Base-by-base conservation (phyloP, 306 rosid genomes). In the Inga oerstediana region DNA sequence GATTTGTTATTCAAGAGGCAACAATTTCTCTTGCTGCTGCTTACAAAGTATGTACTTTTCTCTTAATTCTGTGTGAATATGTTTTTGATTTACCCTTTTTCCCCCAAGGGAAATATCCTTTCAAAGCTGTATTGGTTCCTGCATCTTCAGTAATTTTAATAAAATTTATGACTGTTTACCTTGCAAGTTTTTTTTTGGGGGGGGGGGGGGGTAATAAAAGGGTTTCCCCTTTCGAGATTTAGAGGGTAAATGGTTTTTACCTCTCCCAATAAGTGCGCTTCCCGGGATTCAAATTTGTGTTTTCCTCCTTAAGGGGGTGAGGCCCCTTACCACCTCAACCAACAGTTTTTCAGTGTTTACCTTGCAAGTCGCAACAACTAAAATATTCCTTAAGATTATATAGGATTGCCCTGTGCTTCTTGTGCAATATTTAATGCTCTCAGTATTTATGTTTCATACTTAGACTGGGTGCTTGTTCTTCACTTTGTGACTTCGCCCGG, bases 1-100 rank as follows among this genome's bases (percentile, higher is more conserved):
- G 98, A 70, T 90, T 89, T 68, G 88, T 86, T 79, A 87, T 95
- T 84, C 99, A 95, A 85, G 99, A 93, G 81, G 98, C 97, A 59
- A 95, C 96, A 76, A 82, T 89, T 79, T 92, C 97, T 85, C 98
- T 95, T 80, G 92, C 93, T 82, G 81, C 86, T 52, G 97, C 99
- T 22, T 95, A 95, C 89, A 90, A 92, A 93, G 99, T 95, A 82
- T 74, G 85, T 83, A 79, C 79, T 69, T 74, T 78, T 84, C 27
- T 68, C 49, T 54, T 64, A 37, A 44, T 10, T 74, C 78, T 80
- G 80, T 71, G 39, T 77, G 68, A 73, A 86, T 44, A 69, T 80
- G 62, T 69, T 70, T 75, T 43, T 72, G 6, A 62, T 83, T 43
- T 15, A 11, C 44, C 51, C 62, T 62, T 54, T 82, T 48, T 80